Conservation (phyloP, 495 filamentous ascomycete species). For the Xylaria telfairii region DNA sequence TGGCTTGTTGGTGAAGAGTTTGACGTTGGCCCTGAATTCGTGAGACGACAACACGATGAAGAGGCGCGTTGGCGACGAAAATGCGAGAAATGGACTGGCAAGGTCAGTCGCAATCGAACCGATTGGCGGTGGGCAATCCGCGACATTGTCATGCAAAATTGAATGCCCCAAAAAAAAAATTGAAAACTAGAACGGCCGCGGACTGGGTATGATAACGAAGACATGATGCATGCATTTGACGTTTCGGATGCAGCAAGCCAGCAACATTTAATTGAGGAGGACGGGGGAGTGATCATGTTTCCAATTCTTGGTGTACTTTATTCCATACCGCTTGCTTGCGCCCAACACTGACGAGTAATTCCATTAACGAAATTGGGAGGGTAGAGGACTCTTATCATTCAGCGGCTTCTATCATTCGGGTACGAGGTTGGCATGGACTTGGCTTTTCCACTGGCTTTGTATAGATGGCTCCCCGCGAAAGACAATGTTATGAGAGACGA, state of each 20-base stretch:
- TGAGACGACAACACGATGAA: slow-evolving; percentile 85
- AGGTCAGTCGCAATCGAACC: slow-evolving; percentile 45
- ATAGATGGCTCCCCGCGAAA: slow-evolving; percentile 13
- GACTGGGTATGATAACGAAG: slow-evolving; percentile 25
- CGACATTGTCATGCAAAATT: slow-evolving; percentile 48
- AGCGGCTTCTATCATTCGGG: slow-evolving; percentile 6
- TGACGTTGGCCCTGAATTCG: slow-evolving; percentile 94
- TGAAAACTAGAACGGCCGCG: slow-evolving; percentile 12
- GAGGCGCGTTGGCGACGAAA: slow-evolving; percentile 89
- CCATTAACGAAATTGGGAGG: not conserved
- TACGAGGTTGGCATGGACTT: slow-evolving; percentile 9
- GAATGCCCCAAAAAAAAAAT: not conserved
- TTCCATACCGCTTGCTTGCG: slow-evolving; percentile 20
- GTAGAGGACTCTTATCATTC: not conserved
- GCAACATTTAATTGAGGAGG: slow-evolving; percentile 32
- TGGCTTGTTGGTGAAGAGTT: slow-evolving; percentile 95
- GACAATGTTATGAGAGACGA: slow-evolving; percentile 9
- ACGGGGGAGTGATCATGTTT: not conserved
- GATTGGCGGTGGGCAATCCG: slow-evolving; percentile 57
- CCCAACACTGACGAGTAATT: not conserved
- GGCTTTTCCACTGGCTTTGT: slow-evolving; percentile 26
- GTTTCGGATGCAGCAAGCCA: slow-evolving; percentile 29
- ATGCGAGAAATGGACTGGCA: slow-evolving; percentile 75
- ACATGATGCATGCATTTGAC: slow-evolving; percentile 28
- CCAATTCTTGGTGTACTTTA: slow-evolving; percentile 19